Evolutionary conservation across 2,329 filamentous ascomycete genomes (phyloP).

Genomic region (Fusarium sororula): DNA sequence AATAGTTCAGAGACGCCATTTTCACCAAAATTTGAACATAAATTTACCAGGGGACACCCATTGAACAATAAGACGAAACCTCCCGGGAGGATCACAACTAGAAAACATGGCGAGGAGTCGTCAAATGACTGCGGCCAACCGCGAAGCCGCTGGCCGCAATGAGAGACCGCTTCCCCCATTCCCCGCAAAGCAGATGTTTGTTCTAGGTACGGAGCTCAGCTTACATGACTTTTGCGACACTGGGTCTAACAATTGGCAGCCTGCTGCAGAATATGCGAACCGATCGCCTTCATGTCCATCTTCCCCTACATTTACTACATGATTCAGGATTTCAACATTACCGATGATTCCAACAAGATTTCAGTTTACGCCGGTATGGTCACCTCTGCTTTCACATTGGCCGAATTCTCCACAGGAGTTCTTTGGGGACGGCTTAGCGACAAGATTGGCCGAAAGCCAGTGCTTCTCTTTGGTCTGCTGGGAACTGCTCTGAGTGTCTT

Average conservation of each 20-base stretch:
- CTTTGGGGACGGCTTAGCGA: slow-evolving; percentile 96
- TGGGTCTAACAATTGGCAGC: slow-evolving; percentile 59
- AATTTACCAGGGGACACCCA: neutral
- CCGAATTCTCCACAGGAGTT: slow-evolving; percentile 91
- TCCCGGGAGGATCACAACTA: slow-evolving; percentile 18
- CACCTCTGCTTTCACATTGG: slow-evolving; percentile 94
- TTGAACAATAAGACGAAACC: slow-evolving; percentile 1
- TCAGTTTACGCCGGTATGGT: slow-evolving; percentile 95
- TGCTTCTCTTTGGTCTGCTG: slow-evolving; percentile 86
- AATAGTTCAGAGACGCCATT: neutral
- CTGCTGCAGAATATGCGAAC: slow-evolving; percentile 94
- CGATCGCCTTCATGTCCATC: slow-evolving; percentile 99
- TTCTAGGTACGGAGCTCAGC: slow-evolving; percentile 53
- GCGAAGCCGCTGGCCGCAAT: slow-evolving; percentile 35
- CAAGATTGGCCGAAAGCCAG: slow-evolving; percentile 89
- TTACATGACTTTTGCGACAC: neutral
- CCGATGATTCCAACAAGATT: slow-evolving; percentile 80
- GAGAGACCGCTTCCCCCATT: slow-evolving; percentile 46
- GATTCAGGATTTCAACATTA: slow-evolving; percentile 90
- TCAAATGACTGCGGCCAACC: slow-evolving; percentile 36
- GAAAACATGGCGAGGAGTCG: slow-evolving; percentile 44
- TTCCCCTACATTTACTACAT: slow-evolving; percentile 99
- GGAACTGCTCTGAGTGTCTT: slow-evolving; percentile 94
- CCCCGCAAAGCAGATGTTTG: slow-evolving; percentile 59
- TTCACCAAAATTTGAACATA: neutral